Conservation (phyloP, 1,284 basidiomycete genomes). For the Cryptococcus sp. region DNA sequence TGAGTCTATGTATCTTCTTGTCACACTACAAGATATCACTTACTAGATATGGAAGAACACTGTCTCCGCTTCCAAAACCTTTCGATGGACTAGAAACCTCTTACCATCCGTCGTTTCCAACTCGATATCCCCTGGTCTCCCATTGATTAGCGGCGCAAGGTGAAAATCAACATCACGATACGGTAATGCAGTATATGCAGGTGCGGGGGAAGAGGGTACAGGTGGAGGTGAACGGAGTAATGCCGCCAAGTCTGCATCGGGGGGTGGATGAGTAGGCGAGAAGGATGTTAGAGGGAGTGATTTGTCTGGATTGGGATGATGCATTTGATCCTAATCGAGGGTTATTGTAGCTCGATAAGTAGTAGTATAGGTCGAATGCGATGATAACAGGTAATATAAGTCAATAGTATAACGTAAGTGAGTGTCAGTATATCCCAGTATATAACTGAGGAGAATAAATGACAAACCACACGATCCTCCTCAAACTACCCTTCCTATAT, state of each 20-base stretch:
- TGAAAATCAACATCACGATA: slow-evolving; percentile 28
- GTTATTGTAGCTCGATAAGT: no score
- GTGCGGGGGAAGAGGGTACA: slow-evolving; percentile 25
- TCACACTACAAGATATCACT: slow-evolving; percentile 6
- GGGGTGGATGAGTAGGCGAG: neutral
- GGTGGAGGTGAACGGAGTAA: slow-evolving; percentile 5
- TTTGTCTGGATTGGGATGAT: neutral
- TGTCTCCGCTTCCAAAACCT: slow-evolving; percentile 33
- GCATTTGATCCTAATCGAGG: no score
- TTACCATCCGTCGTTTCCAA: slow-evolving; percentile 35
- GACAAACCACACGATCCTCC: no score
- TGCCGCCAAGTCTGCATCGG: neutral
- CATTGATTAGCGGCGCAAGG: slow-evolving; percentile 24
- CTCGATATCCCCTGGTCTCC: slow-evolving; percentile 30
- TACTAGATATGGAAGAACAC: slow-evolving; percentile 44
- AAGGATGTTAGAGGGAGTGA: neutral
- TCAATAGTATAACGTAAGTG: no score
- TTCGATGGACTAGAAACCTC: slow-evolving; percentile 33
- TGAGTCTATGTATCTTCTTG: neutral
- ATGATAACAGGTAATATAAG: no score
- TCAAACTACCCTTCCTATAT: no score
- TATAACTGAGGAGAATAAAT: no score
- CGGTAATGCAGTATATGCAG: slow-evolving; percentile 32
- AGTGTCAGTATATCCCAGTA: no score
- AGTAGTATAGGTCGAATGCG: no score